These are phyloP conservation scores for Zymoseptoria pseudotritici DNA, from an alignment of 2,329 filamentous ascomycete genomes.

Conservation along the genomic window DNA sequence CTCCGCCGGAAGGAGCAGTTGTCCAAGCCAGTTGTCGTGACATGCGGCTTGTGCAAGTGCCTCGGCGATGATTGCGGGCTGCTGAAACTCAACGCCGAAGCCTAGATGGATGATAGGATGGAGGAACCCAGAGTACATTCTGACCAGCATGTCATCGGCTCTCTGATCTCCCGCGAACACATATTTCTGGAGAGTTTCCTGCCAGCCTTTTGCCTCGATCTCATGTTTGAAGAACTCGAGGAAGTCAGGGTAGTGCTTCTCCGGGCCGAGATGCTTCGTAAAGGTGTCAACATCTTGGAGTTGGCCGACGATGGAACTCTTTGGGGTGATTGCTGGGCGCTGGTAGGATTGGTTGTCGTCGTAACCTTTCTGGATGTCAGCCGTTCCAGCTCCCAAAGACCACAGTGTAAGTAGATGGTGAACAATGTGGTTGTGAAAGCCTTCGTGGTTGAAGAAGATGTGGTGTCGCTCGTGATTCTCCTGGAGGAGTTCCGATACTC, in stretches of 20 bases:
- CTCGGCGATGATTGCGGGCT: conserved; percentile 74
- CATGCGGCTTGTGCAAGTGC: conserved; percentile 69
- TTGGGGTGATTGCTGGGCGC: conserved; percentile 33
- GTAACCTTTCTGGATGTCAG: conserved; percentile 57
- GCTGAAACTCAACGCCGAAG: conserved; percentile 74
- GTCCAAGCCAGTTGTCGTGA: conserved; percentile 52
- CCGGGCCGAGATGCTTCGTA: conserved; percentile 54
- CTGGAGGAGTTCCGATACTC: conserved; percentile 62
- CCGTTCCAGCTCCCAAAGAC: conserved; percentile 59
- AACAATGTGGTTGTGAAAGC: conserved; percentile 75
- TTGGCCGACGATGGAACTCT: conserved; percentile 46
- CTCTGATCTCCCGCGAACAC: conserved; percentile 59
- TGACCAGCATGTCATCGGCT: conserved; percentile 60
- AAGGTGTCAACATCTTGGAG: conserved; percentile 53
- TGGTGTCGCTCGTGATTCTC: conserved; percentile 68
- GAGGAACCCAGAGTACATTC: conserved; percentile 63
- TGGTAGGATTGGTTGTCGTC: conserved; percentile 62
- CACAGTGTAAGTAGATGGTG: conserved; percentile 73
- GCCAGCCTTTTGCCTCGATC: conserved; percentile 58
- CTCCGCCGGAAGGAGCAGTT: conserved; percentile 51
- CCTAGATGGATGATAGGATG: conserved; percentile 78
- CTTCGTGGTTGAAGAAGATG: conserved; percentile 68
- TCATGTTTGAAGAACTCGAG: conserved; percentile 68
- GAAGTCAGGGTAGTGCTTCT: conserved; percentile 61
- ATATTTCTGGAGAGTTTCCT: conserved; percentile 56